Base-by-base conservation (phyloP, 1,284 basidiomycete species). In the Boletus chippewaensis region DNA sequence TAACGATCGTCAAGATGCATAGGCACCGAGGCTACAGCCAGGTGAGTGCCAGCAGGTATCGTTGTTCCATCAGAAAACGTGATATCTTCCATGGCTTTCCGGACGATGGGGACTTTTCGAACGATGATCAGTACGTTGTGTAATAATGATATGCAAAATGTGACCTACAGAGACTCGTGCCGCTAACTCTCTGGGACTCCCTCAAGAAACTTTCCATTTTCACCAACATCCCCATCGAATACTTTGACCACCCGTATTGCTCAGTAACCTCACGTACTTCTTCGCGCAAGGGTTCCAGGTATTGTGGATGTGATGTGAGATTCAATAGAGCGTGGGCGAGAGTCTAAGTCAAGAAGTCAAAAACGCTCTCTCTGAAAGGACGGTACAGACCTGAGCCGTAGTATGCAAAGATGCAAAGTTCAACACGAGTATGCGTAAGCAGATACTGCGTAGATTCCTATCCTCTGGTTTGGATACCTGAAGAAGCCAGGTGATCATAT, bases 401-500 rank as follows among this genome's bases (percentile, higher is more conserved):
- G 67, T 74, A 45, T 74, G 73, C 46, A 74, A 59, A 3, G 72
- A 66, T 10, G 71, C 70, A 52, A 77, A 72, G 59, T 77, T 76
- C 26, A 76, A 56, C 28, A 70, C 57, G 22, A 78, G 63, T 49
- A 77, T 66, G 31, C 74, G 67, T 43, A 70, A 61, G 48, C 59
- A 70, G 45, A 67, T 63, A 45, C 61, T 65, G 22, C 54, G 65
- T 43, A 66, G 59, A 42, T 60, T 70, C 53, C 58, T 62, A 24
- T 67, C 65, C 40, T 61, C 62, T 29, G 58, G 66, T 45, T 54
- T 56, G 12, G 70, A 68, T 15, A 63, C 64, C n/a, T 71, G 70
- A 58, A 76, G 66, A n/a, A 77, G 59, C 74, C 75, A 76, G 20
- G 67, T 66, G 10, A 78, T 60, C 64, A 75, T 58, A 57, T 77